Evolutionary conservation across 345 rosid species (phyloP).

Genomic region (Gossypium longicalyx): DNA sequence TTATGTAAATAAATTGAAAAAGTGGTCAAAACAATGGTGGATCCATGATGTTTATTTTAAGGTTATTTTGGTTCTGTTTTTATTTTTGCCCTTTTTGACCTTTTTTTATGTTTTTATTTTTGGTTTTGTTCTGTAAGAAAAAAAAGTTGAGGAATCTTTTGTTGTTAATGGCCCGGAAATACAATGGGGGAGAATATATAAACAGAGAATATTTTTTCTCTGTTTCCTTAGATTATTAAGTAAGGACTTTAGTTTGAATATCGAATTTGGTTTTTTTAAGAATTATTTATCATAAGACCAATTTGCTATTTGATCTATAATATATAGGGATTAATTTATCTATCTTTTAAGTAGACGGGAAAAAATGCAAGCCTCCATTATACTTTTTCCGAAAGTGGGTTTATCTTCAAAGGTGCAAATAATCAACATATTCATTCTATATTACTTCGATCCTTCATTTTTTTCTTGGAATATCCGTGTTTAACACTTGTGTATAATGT

Average conservation of each 20-base stretch:
- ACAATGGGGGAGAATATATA: background rate
- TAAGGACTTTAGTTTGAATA: no score
- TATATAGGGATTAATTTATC: no score
- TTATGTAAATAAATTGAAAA: no score
- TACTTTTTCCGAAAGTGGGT: background rate
- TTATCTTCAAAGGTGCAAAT: background rate
- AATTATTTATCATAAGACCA: background rate
- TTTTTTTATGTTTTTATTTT: background rate
- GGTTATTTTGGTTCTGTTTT: background rate
- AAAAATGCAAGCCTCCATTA: no score
- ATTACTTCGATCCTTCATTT: no score
- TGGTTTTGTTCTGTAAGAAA: background rate
- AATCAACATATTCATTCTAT: background rate
- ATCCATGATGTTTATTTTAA: slow-evolving; percentile 10
- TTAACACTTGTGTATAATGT: background rate
- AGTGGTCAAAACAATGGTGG: background rate
- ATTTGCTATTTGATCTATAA: no score
- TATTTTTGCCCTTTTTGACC: background rate
- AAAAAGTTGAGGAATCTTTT: slow-evolving; percentile 9
- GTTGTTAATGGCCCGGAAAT: slow-evolving; percentile 5
- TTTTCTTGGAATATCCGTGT: background rate
- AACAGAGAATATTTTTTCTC: slow-evolving; percentile 1
- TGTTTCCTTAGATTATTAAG: background rate
- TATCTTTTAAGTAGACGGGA: no score
- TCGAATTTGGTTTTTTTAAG: background rate